A percentile compares a stretch with the other conserved stretches of the same genome.
These are phyloP conservation scores for Coemansia umbellata DNA, from an alignment of 192 early-diverging fungal species.

Conservation along the genomic window DNA sequence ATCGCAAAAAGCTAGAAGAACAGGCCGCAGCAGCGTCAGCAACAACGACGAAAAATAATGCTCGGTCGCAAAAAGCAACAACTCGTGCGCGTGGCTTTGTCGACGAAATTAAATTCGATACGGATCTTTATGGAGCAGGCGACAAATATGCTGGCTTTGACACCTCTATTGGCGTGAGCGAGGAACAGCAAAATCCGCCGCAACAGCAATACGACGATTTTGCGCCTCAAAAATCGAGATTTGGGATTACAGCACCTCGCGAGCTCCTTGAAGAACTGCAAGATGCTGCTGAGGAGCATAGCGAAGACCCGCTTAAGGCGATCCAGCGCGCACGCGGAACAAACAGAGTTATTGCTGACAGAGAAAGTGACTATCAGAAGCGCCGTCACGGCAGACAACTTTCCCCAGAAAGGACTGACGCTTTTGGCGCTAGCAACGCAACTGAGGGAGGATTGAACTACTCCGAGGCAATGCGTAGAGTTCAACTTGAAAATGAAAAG, in stretches of 20 bases:
- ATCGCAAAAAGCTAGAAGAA: constrained; percentile 16
- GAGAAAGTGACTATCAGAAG: constrained; percentile 84
- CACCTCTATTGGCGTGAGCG: constrained; percentile 47
- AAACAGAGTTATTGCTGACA: constrained; percentile 70
- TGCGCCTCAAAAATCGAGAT: constrained; percentile 56
- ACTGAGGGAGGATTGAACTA: constrained; percentile 61
- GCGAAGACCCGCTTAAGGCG: constrained; percentile 63
- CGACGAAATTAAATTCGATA: constrained; percentile 56
- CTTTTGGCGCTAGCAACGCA: not conserved
- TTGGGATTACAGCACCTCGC: constrained; percentile 75
- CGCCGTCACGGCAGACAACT: constrained; percentile 74
- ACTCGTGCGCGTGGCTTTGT: not conserved
- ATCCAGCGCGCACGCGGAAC: constrained; percentile 31
- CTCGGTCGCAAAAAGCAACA: not conserved
- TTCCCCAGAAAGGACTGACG: constrained; percentile 76
- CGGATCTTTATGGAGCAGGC: constrained; percentile 63
- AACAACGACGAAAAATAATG: not conserved
- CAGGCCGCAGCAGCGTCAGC: not conserved
- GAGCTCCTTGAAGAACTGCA: constrained; percentile 70
- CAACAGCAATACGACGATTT: constrained; percentile 24
- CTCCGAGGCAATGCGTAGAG: constrained; percentile 80
- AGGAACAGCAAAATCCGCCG: not conserved
- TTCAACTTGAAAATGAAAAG: constrained; percentile 80
- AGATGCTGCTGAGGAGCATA: constrained; percentile 46
- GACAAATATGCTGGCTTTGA: constrained; percentile 72